phyloP scores from a whole-genome alignment of 2,329 filamentous ascomycete genomes.

The Phialophora expanda region DNA sequence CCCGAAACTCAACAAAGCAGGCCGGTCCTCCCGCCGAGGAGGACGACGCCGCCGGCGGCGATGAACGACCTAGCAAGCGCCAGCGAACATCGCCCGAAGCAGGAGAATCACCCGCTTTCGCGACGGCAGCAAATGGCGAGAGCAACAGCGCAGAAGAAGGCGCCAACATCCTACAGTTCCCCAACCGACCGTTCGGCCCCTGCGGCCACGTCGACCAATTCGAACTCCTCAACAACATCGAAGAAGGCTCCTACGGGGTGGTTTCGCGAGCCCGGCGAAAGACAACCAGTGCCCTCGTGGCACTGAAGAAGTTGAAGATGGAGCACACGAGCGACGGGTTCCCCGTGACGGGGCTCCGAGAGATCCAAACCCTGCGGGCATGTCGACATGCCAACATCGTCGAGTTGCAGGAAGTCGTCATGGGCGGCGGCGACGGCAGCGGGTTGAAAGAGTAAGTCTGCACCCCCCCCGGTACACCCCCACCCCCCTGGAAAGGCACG shows the following conservation, averaged over 20 bases:
- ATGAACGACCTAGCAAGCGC: conserved; percentile 61
- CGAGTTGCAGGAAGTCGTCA: conserved; percentile 78
- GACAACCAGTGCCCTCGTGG: conserved; percentile 78
- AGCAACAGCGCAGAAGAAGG: conserved; percentile 30
- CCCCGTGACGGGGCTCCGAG: conserved; percentile 87
- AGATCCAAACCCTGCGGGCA: conserved; percentile 88
- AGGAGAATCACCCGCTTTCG: conserved; percentile 38
- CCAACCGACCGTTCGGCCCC: conserved; percentile 69
- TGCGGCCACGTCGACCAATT: conserved; percentile 84
- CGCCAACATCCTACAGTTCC: conserved; percentile 72
- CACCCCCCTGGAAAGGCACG: conserved; percentile 46
- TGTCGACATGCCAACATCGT: conserved; percentile 85
- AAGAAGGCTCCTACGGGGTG: conserved; percentile 95
- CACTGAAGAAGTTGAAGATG: conserved; percentile 91
- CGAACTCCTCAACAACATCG: conserved; percentile 93
- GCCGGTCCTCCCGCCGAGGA: conserved; percentile 42
- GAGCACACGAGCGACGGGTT: conserved; percentile 77
- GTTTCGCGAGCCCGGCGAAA: conserved; percentile 82
- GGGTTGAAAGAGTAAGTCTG: conserved; percentile 59
- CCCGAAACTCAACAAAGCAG: conserved; percentile 60
- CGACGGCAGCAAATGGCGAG: not conserved
- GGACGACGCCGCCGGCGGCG: conserved; percentile 38
- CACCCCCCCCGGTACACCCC: conserved; percentile 2
- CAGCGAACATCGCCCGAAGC: conserved; percentile 64
- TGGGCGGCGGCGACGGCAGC: conserved; percentile 63